Conservation (phyloP, 257 asterid genomes). For the Knoxia roxburghii region DNA sequence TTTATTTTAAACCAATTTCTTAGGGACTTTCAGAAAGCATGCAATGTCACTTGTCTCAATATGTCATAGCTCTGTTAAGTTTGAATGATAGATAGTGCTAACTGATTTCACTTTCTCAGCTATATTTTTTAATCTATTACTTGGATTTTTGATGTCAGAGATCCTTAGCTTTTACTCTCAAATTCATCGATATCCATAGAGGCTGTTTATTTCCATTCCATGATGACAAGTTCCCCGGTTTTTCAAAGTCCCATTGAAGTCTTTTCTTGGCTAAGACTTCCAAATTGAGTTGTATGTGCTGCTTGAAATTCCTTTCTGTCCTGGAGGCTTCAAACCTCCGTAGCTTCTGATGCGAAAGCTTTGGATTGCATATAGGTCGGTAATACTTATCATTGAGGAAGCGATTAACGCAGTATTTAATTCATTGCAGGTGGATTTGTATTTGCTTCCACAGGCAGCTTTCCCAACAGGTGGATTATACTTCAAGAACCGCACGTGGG, state of each 20-base stretch:
- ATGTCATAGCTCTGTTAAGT: neutral
- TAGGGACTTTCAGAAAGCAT: neutral
- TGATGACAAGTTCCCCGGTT: neutral
- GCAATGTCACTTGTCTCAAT: neutral
- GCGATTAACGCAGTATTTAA: slow-evolving; percentile 7
- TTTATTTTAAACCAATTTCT: neutral
- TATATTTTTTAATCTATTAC: neutral
- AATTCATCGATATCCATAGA: neutral
- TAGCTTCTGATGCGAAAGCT: neutral
- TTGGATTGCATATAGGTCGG: too few relatives aligned
- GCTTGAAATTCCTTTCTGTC: neutral
- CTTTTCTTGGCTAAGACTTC: neutral
- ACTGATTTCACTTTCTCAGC: neutral
- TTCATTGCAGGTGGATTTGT: slow-evolving; percentile 73
- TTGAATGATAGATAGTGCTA: neutral
- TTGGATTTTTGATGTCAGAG: neutral
- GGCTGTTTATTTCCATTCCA: neutral
- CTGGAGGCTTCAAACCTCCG: neutral
- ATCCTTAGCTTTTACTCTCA: neutral
- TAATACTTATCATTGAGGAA: slow-evolving; percentile 12
- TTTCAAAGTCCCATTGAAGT: neutral
- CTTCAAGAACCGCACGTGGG: slow-evolving; percentile 97
- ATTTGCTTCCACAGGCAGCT: slow-evolving; percentile 82
- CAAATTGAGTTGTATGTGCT: neutral
- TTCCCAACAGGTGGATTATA: slow-evolving; percentile 97